Conservation (phyloP, 257 asterid genomes). For the Mentha longifolia region DNA sequence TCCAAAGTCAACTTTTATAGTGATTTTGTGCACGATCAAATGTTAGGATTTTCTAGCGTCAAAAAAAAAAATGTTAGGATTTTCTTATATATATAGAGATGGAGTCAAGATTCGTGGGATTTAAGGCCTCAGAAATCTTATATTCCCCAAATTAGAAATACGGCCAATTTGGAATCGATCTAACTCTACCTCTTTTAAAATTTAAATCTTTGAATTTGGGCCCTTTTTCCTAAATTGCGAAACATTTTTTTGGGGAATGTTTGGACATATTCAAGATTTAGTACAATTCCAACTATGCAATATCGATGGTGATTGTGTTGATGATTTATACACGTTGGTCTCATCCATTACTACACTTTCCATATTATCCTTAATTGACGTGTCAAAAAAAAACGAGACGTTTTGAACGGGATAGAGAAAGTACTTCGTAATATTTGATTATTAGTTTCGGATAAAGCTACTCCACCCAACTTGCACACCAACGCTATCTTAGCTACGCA, state of each 20-base stretch:
- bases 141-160: constrained; percentile 17
- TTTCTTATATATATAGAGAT: constrained; percentile 10
- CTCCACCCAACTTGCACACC: neutral
- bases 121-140: constrained; percentile 11
- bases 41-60: no score
- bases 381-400: no score
- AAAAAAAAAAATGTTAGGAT: no score
- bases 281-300: neutral
- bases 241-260: constrained; percentile 5
- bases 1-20: constrained; percentile 25
- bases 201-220: neutral
- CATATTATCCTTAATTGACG: no score
- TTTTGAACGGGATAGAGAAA: no score
- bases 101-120: constrained; percentile 6
- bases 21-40: constrained; percentile 4
- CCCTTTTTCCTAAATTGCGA: constrained; percentile 21
- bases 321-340: no score
- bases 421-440: neutral
- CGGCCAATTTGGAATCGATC: constrained; percentile 26
- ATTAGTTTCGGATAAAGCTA: neutral
- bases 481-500: neutral
- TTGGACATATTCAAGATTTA: constrained; percentile 22
- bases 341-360: no score
- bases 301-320: constrained; percentile 9
- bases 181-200: neutral